These are phyloP conservation scores for Knoxia roxburghii DNA, from an alignment of 257 asterid genomes.

Conservation along the genomic window DNA sequence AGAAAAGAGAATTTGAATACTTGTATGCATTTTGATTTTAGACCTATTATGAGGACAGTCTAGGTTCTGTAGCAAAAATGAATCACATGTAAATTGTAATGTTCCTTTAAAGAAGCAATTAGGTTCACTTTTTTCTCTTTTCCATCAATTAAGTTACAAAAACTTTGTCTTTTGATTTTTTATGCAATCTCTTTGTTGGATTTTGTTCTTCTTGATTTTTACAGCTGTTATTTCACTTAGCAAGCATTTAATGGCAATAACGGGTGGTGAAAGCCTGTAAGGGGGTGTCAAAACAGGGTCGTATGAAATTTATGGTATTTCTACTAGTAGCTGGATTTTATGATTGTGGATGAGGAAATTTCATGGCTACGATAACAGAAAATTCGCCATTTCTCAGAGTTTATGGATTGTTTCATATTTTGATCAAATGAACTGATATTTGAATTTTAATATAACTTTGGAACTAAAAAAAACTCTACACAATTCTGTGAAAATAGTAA, in stretches of 20 bases:
- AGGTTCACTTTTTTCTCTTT: neutral
- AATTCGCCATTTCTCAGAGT: neutral
- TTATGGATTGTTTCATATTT: neutral
- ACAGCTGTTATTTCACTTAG: neutral
- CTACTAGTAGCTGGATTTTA: neutral
- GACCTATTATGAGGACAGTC: neutral
- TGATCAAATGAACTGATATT: neutral
- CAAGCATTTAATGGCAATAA: neutral
- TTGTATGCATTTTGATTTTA: too few relatives aligned
- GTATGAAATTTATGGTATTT: neutral
- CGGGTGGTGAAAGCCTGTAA: too few relatives aligned
- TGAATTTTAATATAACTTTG: neutral
- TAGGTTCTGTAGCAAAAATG: neutral
- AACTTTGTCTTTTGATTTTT: neutral
- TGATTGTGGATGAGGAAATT: neutral
- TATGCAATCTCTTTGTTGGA: neutral
- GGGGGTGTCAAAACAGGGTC: too few relatives aligned
- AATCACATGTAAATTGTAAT: too few relatives aligned
- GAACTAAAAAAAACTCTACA: neutral
- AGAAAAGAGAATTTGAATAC: too few relatives aligned
- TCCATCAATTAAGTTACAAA: neutral
- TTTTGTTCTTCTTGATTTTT: neutral
- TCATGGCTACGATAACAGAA: neutral
- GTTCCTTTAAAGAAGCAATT: too few relatives aligned
- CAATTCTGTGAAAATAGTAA: neutral